Evolutionary conservation across 805 yeast species (phyloP).

Genomic region (Kluyveromyces siamensis): DNA sequence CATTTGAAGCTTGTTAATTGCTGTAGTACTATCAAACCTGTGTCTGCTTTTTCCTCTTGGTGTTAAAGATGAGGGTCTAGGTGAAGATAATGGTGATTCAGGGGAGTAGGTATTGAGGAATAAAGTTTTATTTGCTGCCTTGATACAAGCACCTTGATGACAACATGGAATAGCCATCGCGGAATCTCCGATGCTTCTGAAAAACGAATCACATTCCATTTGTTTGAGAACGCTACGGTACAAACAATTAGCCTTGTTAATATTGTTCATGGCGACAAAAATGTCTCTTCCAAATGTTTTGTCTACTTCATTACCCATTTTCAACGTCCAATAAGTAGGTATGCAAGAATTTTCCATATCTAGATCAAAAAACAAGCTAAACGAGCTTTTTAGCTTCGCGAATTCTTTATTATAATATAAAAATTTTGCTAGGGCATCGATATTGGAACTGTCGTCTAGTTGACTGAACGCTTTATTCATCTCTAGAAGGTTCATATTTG

Average conservation of each 20-base stretch:
- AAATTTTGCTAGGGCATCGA: slow-evolving; percentile 14
- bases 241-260: slow-evolving; percentile 25
- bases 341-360: slow-evolving; percentile 8
- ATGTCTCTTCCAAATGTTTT: slow-evolving; percentile 9
- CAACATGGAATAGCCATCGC: slow-evolving; percentile 38
- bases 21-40: slow-evolving; percentile 20
- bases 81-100: slow-evolving; percentile 8
- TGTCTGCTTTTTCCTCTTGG: slow-evolving; percentile 17
- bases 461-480: slow-evolving; percentile 16
- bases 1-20: slow-evolving; percentile 11
- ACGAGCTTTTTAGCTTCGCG: slow-evolving; percentile 13
- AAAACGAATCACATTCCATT: slow-evolving; percentile 38
- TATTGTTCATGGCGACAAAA: slow-evolving; percentile 16
- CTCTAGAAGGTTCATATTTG: slow-evolving; percentile 7
- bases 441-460: slow-evolving; percentile 21
- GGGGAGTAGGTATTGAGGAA: background rate
- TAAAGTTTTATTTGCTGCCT: background rate
- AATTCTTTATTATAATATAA: slow-evolving; percentile 15
- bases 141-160: background rate
- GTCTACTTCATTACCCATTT: slow-evolving; percentile 12
- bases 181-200: slow-evolving; percentile 41
- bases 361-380: slow-evolving; percentile 13
- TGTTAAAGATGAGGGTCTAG: slow-evolving; percentile 27
- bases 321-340: slow-evolving; percentile 16
- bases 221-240: slow-evolving; percentile 25